Conservation (phyloP, 2,329 filamentous ascomycete genomes). For the Ascochyta viciae-villosae region DNA sequence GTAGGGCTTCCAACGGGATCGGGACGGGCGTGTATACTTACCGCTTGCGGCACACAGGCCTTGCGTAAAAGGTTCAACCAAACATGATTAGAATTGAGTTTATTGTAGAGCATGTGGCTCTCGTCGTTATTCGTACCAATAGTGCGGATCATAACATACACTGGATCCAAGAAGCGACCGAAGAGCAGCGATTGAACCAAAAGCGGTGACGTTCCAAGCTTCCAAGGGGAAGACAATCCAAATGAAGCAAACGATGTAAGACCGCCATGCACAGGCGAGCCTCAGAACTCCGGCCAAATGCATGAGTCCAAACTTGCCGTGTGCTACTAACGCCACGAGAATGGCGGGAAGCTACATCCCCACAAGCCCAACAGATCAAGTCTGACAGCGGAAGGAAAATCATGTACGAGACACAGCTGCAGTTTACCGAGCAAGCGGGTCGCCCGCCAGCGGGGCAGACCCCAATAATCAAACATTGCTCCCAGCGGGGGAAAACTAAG, state of each 20-base stretch:
- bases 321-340: slow-evolving; percentile 21
- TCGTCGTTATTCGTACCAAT: slow-evolving; percentile 32
- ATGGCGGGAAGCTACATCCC: slow-evolving; percentile 18
- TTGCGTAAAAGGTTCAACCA: not conserved
- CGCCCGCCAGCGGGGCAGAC: slow-evolving; percentile 20
- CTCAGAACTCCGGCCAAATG: slow-evolving; percentile 23
- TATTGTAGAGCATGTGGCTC: slow-evolving; percentile 18
- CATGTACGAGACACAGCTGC: slow-evolving; percentile 33
- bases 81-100: not conserved
- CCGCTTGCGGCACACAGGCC: not conserved
- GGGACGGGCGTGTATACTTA: not conserved
- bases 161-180: slow-evolving; percentile 17
- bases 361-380: slow-evolving; percentile 29
- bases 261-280: slow-evolving; percentile 25
- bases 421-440: slow-evolving; percentile 24
- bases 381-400: slow-evolving; percentile 33
- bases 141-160: slow-evolving; percentile 18
- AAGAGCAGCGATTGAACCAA: slow-evolving; percentile 11
- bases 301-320: slow-evolving; percentile 16
- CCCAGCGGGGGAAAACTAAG: slow-evolving; percentile 12
- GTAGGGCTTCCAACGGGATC: not conserved
- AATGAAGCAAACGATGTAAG: slow-evolving; percentile 9
- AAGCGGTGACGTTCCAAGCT: slow-evolving; percentile 6
- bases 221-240: slow-evolving; percentile 11
- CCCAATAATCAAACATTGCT: slow-evolving; percentile 25